A percentile compares a stretch with the other conserved stretches of the same genome.
These are phyloP conservation scores for Xylariaceae sp. DNA, from an alignment of 2,329 filamentous ascomycete species.

Conservation along the genomic window DNA sequence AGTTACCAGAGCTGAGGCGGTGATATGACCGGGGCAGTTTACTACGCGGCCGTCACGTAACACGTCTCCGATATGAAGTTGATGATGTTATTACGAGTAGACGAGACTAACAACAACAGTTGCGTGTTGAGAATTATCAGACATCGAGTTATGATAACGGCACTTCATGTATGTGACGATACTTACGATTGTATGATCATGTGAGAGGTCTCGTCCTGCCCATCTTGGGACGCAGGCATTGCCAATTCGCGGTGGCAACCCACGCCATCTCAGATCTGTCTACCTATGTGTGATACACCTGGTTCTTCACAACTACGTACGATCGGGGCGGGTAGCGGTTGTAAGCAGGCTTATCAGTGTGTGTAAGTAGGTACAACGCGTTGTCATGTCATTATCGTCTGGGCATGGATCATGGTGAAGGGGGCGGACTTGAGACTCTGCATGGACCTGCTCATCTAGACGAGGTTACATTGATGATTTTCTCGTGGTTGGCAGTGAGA, in stretches of 20 bases:
- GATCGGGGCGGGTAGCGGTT: not conserved
- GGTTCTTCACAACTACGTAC: not conserved
- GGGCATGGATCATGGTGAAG: not conserved
- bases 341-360: not conserved
- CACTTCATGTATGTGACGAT: too few species aligned
- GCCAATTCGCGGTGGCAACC: too few species aligned
- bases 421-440: too few species aligned
- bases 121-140: too few species aligned
- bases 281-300: too few species aligned
- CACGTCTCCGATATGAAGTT: not conserved
- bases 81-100: too few species aligned
- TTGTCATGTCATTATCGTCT: not conserved
- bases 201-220: too few species aligned
- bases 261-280: too few species aligned
- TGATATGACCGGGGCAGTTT: not conserved
- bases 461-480: not conserved
- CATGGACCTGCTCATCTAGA: not conserved
- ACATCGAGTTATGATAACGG: too few species aligned
- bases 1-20: not conserved
- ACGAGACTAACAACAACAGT: too few species aligned
- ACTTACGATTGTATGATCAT: too few species aligned
- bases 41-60: not conserved
- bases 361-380: not conserved
- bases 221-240: too few species aligned
- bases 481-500: not conserved